These are phyloP conservation scores for Cyberlindnera petersonii DNA, from an alignment of 805 yeast species.

Conservation along the genomic window DNA sequence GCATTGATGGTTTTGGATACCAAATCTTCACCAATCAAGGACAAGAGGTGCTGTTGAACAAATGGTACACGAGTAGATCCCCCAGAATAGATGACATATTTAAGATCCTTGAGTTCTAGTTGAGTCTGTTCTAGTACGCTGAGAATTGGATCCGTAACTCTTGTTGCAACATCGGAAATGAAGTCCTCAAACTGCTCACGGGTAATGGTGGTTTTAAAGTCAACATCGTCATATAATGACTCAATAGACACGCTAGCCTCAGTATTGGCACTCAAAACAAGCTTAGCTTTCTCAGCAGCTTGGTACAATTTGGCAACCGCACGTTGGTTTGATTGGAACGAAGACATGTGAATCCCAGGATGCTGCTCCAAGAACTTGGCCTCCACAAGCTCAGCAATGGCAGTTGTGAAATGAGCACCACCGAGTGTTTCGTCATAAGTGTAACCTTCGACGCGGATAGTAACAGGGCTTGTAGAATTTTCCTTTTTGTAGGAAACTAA, in stretches of 20 bases:
- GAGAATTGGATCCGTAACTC: slow-evolving; percentile 52
- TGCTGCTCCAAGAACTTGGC: slow-evolving; percentile 52
- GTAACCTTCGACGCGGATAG: slow-evolving; percentile 66
- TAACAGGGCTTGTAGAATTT: slow-evolving; percentile 37
- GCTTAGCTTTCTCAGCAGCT: slow-evolving; percentile 85
- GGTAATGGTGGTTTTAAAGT: slow-evolving; percentile 61
- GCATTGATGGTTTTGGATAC: slow-evolving; percentile 87
- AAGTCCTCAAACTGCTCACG: slow-evolving; percentile 77
- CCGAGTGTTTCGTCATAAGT: slow-evolving; percentile 68
- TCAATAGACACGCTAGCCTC: slow-evolving; percentile 80
- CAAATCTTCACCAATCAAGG: slow-evolving; percentile 53
- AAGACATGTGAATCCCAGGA: slow-evolving; percentile 34
- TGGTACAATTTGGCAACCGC: slow-evolving; percentile 67
- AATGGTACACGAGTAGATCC: slow-evolving; percentile 91
- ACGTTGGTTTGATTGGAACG: slow-evolving; percentile 46
- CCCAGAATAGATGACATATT: slow-evolving; percentile 78
- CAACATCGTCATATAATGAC: slow-evolving; percentile 66
- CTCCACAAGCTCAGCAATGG: slow-evolving; percentile 56
- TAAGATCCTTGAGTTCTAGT: slow-evolving; percentile 36
- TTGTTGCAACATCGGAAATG: slow-evolving; percentile 37
- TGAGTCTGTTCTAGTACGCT: slow-evolving; percentile 40
- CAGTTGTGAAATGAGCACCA: slow-evolving; percentile 69
- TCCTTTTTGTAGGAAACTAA: slow-evolving; percentile 58
- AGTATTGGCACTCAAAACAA: slow-evolving; percentile 79
- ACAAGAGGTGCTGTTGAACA: slow-evolving; percentile 58